Base-by-base conservation (phyloP, 1,284 basidiomycete genomes). In the Sanghuangporus sanghuang region DNA sequence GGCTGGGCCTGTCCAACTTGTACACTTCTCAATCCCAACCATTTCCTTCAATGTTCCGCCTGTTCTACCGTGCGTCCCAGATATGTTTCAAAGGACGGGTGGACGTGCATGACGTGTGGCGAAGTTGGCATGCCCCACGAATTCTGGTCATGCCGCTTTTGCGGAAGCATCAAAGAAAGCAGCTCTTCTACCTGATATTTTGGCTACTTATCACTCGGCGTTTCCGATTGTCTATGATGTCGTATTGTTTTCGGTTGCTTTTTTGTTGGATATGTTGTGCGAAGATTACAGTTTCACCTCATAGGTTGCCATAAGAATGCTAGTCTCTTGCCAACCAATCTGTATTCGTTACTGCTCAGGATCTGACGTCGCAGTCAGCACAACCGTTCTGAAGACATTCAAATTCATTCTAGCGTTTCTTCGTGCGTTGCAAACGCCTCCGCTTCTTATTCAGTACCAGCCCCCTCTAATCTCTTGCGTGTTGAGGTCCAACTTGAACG, bases 141-240 rank as follows among this genome's bases (percentile, higher is more conserved):
- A 32, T 83, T 86, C 67, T 93, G 90, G 92, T 87, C 83, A 60
- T 95, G 93, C 75, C 73, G 75, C 14, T 81, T 79, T 65, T 94
- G 92, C 70, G 90, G 90, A 9, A 75, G 77, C 46, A 78, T 92
- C 65, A 91, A 92, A 73, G 72, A 75, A 36, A 73, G 72, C 48
- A 83, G 80, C 49, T 66, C 42, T 12, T 18, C 36, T 14, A 39
- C 23, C n/a, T 55, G 32, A 36, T 38, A 21, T n/a, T 23, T 52
- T 12, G 16, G 44, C 44, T n/a, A 14, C n/a, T 42, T 42, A 12
- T 42, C 40, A 11, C 40, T 42, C 40, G n/a, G 16, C 16, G 44
- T 46, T 46, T 46, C 44, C 5, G 27, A n/a, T 46, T 7, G 16
- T n/a, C 11, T 18, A 14, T n/a, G 16, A 12, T 46, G 16, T 46